Base-by-base conservation (phyloP, 345 rosid species). In the Punica granatum region DNA sequence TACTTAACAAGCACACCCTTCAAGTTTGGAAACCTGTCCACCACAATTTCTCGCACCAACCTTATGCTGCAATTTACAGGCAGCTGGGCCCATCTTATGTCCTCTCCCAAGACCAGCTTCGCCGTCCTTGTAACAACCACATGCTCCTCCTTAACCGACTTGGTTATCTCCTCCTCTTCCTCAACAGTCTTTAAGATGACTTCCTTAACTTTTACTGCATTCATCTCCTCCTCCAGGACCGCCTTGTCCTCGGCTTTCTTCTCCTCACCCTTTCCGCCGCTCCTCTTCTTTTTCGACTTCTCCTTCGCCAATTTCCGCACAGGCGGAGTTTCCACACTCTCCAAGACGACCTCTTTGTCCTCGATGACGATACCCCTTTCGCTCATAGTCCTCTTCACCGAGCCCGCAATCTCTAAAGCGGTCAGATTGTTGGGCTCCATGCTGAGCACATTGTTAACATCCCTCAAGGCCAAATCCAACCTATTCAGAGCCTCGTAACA, bases 101-200 rank as follows among this genome's bases (percentile, higher is more conserved):
- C 99, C 71, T 94, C 98, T 68, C 96, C 97, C 51, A 86, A 76
- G 41, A 92, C 96, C 81, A 94, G 71, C 80, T 94, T 94, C 75
- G 84, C 90, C 5, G 89, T 88, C 85, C 82, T 86, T 2, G 90
- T 75, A 59, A 88, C 77, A 12, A 72, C 77, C 31, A 81, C 79
- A 72, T 82, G 88, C 76, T 84, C 88, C 66, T 81, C 73, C 15
- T 56, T 75, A 61, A 76, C 84, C 64, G 73, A 73, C 65, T 74
- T 68, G 6, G 70, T 75, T 18, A 83, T 71, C 67, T 74, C 77
- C 71, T 72, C 82, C 76, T 82, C 86, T 65, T 78, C 82, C 77
- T 74, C 78, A 62, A 78, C 62, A 65, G 80, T 78, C 30, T 88
- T 86, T 60, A 63, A 41, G 42, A 68, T 65, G 66, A 60, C 69